Evolutionary conservation across 23 red algal species (phyloP), one percentile per base, ranked within the genome.

Genomic region (Gracilaria gracilis): DNA sequence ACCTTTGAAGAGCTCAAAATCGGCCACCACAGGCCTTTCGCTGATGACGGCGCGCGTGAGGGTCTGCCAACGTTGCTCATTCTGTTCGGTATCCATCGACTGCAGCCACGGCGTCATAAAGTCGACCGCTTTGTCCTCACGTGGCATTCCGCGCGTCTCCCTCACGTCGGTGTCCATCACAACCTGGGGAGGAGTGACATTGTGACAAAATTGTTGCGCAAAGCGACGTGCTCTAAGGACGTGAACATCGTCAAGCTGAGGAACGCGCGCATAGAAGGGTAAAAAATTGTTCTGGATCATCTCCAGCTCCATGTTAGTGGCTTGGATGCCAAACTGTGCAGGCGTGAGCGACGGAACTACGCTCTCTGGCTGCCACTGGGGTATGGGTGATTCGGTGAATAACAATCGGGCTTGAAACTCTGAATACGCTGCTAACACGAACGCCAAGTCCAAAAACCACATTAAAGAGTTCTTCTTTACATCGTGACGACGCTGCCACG

Each of bases 381-480:
- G 84, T 21, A 88, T 88, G 36, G 67, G 38, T 21, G 84, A 88
- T 5, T 50, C 48, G 48, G 84, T 72, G 57, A 88, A 88, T 23
- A 88, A 35, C 16, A 88, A 61, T 53, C 67, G 84, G 28, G 84
- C 84, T 39, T 88, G 84, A 61, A 88, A 88, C 57, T 88, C 69
- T 25, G 84, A 88, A 29, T 88, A 88, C 31, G 84, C 84, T 7
- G 84, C 65, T 42, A 88, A 57, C 59, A 79, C 72, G 37, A 88
- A 88, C 28, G 84, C 84, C 35, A 88, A 88, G 69, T 88, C 84
- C 65, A 88, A 67, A 66, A 88, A 88, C 84, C 84, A 88, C 84
- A 88, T 88, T 17, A 88, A 67, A 54, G 84, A 88, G 57, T 88
- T 61, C 48, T 88, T 88, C 66, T 88, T 88, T 48, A 75, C 84